These are phyloP conservation scores for Pleurotus salmoneostramineus DNA, from an alignment of 768 basidiomycete genomes.

Conservation along the genomic window DNA sequence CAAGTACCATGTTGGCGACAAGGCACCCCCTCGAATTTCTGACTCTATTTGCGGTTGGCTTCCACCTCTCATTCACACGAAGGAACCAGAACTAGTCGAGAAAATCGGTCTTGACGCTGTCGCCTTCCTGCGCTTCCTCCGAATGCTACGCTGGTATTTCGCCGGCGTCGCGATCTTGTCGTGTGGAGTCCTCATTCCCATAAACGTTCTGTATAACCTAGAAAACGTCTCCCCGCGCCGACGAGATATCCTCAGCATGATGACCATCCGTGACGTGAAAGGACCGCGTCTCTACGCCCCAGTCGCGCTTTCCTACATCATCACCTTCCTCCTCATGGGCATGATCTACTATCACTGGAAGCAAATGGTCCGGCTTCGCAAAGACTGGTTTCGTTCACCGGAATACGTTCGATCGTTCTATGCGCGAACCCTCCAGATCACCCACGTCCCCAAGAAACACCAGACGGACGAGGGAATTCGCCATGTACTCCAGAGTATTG, in stretches of 20 bases:
- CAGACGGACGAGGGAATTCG: slow-evolving; percentile 71
- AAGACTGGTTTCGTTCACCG: slow-evolving; percentile 68
- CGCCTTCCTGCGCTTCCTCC: slow-evolving; percentile 86
- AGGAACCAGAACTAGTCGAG: slow-evolving; percentile 86
- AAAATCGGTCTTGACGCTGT: slow-evolving; percentile 93
- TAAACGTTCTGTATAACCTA: slow-evolving; percentile 43
- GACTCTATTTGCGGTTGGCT: slow-evolving; percentile 89
- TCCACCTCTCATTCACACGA: slow-evolving; percentile 75
- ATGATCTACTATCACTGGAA: slow-evolving; percentile 63
- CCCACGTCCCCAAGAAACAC: slow-evolving; percentile 57
- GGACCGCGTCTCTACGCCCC: slow-evolving; percentile 65
- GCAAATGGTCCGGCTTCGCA: slow-evolving; percentile 63
- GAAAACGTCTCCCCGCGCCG: slow-evolving; percentile 8
- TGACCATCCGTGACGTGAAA: slow-evolving; percentile 69
- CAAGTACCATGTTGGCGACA: slow-evolving; percentile 81
- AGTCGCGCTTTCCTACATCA: slow-evolving; percentile 64
- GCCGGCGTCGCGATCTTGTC: slow-evolving; percentile 55
- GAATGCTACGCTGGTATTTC: slow-evolving; percentile 78
- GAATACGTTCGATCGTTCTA: slow-evolving; percentile 77
- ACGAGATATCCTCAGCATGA: slow-evolving; percentile 51
- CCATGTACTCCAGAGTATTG: slow-evolving; percentile 50
- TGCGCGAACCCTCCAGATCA: slow-evolving; percentile 75
- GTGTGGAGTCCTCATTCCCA: slow-evolving; percentile 76
- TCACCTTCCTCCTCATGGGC: slow-evolving; percentile 54
- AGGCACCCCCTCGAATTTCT: slow-evolving; percentile 76